Conservation (phyloP, 768 basidiomycete species). For the Phlebiopsis gigantea region DNA sequence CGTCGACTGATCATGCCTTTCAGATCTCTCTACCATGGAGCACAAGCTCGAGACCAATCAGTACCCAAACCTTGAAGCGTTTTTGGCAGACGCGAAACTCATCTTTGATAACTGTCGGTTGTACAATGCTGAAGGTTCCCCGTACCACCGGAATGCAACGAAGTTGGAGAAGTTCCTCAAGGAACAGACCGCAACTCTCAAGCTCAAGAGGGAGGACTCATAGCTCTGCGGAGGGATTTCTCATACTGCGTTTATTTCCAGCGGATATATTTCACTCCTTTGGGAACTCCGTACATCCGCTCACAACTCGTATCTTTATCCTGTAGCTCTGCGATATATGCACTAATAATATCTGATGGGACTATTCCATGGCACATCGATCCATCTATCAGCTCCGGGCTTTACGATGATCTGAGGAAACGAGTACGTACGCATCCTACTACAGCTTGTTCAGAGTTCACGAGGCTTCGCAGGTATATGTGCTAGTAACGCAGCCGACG, state of each 20-base stretch:
- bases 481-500: too few species aligned
- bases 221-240: background rate
- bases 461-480: too few species aligned
- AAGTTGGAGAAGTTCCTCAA: conserved; percentile 77
- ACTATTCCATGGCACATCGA: too few species aligned
- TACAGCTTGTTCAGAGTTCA: too few species aligned
- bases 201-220: conserved; percentile 22
- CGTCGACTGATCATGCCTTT: background rate
- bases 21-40: conserved; percentile 86
- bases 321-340: too few species aligned
- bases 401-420: too few species aligned
- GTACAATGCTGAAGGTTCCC: conserved; percentile 79
- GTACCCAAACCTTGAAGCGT: conserved; percentile 69
- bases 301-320: too few species aligned
- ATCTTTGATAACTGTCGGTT: conserved; percentile 85
- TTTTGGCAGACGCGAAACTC: conserved; percentile 74
- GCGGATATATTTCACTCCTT: background rate
- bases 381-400: too few species aligned
- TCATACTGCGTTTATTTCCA: background rate
- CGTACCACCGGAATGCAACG: conserved; percentile 81
- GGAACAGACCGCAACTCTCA: conserved; percentile 29
- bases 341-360: too few species aligned
- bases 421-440: too few species aligned
- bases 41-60: conserved; percentile 86
- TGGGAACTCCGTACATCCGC: background rate